Evolutionary conservation across 768 basidiomycete genomes (phyloP).

Genomic region (Candolleomyces eurysporus): DNA sequence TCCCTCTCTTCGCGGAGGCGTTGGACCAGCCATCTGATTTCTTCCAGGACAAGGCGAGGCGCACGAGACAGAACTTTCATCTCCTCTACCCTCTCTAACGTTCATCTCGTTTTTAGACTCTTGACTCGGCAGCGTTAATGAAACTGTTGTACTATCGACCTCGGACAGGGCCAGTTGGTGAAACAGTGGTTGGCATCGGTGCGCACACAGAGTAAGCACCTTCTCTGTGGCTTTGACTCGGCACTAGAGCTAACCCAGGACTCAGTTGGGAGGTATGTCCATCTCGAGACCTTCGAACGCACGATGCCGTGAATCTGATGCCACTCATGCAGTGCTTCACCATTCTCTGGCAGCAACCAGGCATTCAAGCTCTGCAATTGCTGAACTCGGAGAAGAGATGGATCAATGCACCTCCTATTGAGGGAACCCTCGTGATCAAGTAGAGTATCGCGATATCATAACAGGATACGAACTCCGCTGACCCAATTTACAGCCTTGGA

Average conservation of each 20-base stretch:
- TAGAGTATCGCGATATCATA: constrained; percentile 26
- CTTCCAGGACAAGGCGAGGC: constrained; percentile 74
- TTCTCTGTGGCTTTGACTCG: neutral
- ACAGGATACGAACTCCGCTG: neutral
- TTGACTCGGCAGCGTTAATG: constrained; percentile 80
- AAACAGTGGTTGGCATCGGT: constrained; percentile 77
- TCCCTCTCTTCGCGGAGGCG: constrained; percentile 84
- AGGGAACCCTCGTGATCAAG: constrained; percentile 89
- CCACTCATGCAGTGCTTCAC: constrained; percentile 68
- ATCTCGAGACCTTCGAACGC: neutral
- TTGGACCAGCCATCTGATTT: constrained; percentile 71
- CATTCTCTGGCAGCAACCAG: constrained; percentile 79
- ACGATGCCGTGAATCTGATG: neutral
- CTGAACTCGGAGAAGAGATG: constrained; percentile 74
- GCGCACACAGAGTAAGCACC: constrained; percentile 70
- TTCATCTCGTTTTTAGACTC: constrained; percentile 46
- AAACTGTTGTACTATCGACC: constrained; percentile 78
- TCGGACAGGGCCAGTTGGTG: constrained; percentile 57
- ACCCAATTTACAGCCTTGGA: constrained; percentile 50
- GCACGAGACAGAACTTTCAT: neutral
- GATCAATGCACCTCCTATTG: constrained; percentile 78
- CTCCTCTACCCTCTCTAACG: neutral
- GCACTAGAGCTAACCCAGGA: neutral
- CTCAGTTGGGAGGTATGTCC: constrained; percentile 41
- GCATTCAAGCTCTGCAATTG: constrained; percentile 76